Conservation (phyloP, 1,284 basidiomycete species). For the Microbotryomycetes sp. region DNA sequence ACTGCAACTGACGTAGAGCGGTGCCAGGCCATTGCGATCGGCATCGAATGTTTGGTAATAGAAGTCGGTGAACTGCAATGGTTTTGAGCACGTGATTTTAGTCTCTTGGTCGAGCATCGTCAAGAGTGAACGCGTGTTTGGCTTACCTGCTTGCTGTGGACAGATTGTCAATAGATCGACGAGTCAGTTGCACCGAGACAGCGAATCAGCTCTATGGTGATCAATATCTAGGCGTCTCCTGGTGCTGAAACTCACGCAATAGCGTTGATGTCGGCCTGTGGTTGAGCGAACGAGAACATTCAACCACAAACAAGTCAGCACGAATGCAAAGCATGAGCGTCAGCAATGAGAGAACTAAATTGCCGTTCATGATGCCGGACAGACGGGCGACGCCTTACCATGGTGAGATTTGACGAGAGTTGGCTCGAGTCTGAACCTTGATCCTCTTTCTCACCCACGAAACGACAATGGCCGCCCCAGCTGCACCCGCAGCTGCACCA, state of each 20-base stretch:
- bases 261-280: constrained; percentile 63
- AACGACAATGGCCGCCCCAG: constrained; percentile 33
- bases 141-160: constrained; percentile 6
- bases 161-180: not conserved
- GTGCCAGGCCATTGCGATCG: constrained; percentile 51
- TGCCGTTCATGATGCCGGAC: too few relatives aligned
- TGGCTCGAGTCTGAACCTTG: too few relatives aligned
- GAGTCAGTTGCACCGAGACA: not conserved
- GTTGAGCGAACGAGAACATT: too few relatives aligned
- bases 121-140: not conserved
- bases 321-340: not conserved
- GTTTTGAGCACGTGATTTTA: not conserved
- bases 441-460: too few relatives aligned
- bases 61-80: constrained; percentile 61
- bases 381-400: too few relatives aligned
- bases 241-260: constrained; percentile 41
- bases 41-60: constrained; percentile 69
- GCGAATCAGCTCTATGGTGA: not conserved
- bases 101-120: not conserved
- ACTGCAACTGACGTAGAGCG: constrained; percentile 62
- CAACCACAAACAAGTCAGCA: too few relatives aligned
- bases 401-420: too few relatives aligned
- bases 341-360: too few relatives aligned
- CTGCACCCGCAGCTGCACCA: constrained; percentile 29
- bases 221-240: constrained; percentile 44